phyloP scores from a whole-genome alignment of 805 yeast species.

The Saccharomycopsis babjevae region DNA sequence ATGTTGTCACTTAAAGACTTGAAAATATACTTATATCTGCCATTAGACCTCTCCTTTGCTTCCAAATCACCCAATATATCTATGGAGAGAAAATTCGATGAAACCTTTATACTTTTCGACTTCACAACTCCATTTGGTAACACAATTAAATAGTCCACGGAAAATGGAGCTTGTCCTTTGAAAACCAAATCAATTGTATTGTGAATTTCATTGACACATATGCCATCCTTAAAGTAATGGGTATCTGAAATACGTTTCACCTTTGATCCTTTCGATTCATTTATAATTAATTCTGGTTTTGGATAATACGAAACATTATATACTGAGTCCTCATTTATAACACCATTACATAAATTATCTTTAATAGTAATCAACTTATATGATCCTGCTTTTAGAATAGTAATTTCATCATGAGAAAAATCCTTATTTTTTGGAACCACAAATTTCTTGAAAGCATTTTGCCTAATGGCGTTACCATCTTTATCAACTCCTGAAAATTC shows the following conservation, averaged over 20 bases:
- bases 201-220: slow-evolving; percentile 41
- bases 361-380: slow-evolving; percentile 36
- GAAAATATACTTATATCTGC: slow-evolving; percentile 53
- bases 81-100: slow-evolving; percentile 41
- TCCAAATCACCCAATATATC: slow-evolving; percentile 25
- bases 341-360: slow-evolving; percentile 46
- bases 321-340: slow-evolving; percentile 26
- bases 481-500: slow-evolving; percentile 6
- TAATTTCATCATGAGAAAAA: slow-evolving; percentile 23
- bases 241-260: slow-evolving; percentile 12
- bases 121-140: slow-evolving; percentile 43
- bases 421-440: background rate
- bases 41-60: slow-evolving; percentile 30
- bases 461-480: slow-evolving; percentile 8
- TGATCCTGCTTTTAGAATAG: slow-evolving; percentile 35
- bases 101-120: slow-evolving; percentile 35
- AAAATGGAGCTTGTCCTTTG: slow-evolving; percentile 55
- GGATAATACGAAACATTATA: slow-evolving; percentile 36
- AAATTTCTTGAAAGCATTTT: slow-evolving; percentile 2
- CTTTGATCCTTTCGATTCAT: slow-evolving; percentile 24
- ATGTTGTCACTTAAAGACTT: slow-evolving; percentile 54
- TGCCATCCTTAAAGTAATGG: slow-evolving; percentile 28
- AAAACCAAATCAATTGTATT: slow-evolving; percentile 38
- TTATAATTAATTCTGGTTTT: slow-evolving; percentile 35
- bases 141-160: slow-evolving; percentile 53